These are phyloP conservation scores for Jatropha podagrica DNA, from an alignment of 441 rosid species.

Conservation along the genomic window DNA sequence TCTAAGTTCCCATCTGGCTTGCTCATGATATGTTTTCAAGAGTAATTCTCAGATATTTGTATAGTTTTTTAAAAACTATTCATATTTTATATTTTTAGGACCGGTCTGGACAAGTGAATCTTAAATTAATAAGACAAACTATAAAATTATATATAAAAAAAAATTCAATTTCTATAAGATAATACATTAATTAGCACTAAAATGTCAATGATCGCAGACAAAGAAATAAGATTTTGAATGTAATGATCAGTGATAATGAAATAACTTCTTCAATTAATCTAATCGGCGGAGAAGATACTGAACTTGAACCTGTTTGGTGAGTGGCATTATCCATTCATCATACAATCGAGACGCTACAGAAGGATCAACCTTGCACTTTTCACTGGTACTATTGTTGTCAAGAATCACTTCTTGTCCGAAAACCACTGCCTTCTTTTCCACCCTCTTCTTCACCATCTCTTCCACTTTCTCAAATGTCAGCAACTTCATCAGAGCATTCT, in stretches of 20 bases:
- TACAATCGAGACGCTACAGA: conserved; percentile 60
- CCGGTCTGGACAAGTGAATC: too few species aligned
- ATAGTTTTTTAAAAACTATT: too few species aligned
- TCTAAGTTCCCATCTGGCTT: too few species aligned
- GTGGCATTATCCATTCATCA: conserved; percentile 80
- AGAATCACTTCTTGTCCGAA: conserved; percentile 65
- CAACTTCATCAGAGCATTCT: conserved; percentile 61
- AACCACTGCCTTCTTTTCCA: conserved; percentile 62
- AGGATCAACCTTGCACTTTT: conserved; percentile 62
- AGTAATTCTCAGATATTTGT: too few species aligned
- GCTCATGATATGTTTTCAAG: too few species aligned
- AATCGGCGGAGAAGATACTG: conserved; percentile 62
- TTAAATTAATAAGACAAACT: too few species aligned
- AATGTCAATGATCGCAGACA: not conserved
- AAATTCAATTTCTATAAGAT: too few species aligned
- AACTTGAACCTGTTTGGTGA: conserved; percentile 73
- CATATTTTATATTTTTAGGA: too few species aligned
- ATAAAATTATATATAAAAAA: too few species aligned
- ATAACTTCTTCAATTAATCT: not conserved
- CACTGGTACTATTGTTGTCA: conserved; percentile 16
- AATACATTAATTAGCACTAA: too few species aligned
- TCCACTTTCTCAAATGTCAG: conserved; percentile 69
- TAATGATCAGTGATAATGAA: not conserved
- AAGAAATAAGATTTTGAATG: not conserved
- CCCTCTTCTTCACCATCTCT: conserved; percentile 78